A percentile compares a stretch with the other conserved stretches of the same genome.
phyloP scores from a whole-genome alignment of 257 asterid species.

The Solanum bukasovii region DNA sequence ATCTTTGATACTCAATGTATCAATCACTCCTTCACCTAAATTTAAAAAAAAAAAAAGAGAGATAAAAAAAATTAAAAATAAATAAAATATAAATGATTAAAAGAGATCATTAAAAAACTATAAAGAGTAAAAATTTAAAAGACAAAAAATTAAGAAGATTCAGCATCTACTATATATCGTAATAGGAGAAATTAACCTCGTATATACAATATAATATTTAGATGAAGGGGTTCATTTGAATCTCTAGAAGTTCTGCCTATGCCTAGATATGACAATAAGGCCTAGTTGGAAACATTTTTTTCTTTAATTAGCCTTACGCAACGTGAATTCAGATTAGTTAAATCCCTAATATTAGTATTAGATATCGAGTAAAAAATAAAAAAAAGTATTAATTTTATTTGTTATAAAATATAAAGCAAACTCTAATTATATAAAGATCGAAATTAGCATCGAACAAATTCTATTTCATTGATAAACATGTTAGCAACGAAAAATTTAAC shows the following conservation, averaged over 20 bases:
- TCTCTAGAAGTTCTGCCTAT: not conserved
- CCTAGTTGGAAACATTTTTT: not conserved
- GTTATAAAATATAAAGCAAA: not conserved
- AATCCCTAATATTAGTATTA: not conserved
- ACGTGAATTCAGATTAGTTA: not conserved
- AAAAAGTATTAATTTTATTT: not conserved
- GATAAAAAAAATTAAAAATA: not conserved
- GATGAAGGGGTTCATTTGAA: not conserved
- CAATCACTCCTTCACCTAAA: not conserved
- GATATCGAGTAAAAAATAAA: not conserved
- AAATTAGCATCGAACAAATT: too few species aligned
- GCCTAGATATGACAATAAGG: not conserved
- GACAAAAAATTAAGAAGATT: not conserved
- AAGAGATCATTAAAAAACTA: not conserved
- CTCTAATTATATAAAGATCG: not conserved
- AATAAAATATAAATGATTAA: not conserved
- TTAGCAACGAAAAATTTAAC: not conserved
- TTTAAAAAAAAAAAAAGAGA: too few species aligned
- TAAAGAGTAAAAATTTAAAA: not conserved
- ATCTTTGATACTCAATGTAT: not conserved
- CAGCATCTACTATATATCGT: not conserved
- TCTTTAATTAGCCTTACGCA: not conserved
- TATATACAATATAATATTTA: not conserved
- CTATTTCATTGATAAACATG: too few species aligned
- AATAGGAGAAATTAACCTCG: not conserved